These are phyloP conservation scores for Phytophthora fragariaefolia DNA, from an alignment of 352 stramenopile species.

Conservation along the genomic window DNA sequence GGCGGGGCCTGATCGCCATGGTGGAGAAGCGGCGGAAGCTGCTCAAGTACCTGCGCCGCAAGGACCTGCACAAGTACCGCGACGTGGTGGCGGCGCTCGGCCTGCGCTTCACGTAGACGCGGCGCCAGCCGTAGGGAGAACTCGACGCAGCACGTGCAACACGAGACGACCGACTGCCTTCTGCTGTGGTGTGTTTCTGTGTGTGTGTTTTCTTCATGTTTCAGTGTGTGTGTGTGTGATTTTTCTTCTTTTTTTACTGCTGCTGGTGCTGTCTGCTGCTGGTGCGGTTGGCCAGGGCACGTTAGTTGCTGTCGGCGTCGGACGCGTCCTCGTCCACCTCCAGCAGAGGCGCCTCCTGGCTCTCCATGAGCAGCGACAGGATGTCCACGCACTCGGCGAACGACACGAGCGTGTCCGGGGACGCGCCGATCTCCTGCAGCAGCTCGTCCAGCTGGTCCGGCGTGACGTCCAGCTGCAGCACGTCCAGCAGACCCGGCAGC, in stretches of 20 bases:
- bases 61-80: constrained; percentile 84
- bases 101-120: constrained; percentile 74
- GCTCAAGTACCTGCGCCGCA: constrained; percentile 84
- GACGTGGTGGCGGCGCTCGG: constrained; percentile 79
- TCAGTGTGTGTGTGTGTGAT: not conserved
- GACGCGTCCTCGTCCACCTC: constrained; percentile 43
- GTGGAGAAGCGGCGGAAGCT: constrained; percentile 88
- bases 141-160: no score
- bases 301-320: constrained; percentile 10
- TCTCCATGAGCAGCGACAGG: constrained; percentile 77
- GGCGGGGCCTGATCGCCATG: constrained; percentile 85
- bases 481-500: constrained; percentile 50
- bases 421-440: constrained; percentile 77
- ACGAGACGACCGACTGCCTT: no score
- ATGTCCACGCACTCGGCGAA: constrained; percentile 91
- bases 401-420: constrained; percentile 68
- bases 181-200: no score
- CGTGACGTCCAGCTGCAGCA: constrained; percentile 49
- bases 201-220: not conserved
- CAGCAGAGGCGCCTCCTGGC: constrained; percentile 29
- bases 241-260: not conserved
- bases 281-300: no score
- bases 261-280: no score
- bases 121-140: no score
- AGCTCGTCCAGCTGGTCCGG: constrained; percentile 58